These are phyloP conservation scores for Rhodotorula sphaerocarpa DNA, from an alignment of 768 basidiomycete species.

Conservation along the genomic window DNA sequence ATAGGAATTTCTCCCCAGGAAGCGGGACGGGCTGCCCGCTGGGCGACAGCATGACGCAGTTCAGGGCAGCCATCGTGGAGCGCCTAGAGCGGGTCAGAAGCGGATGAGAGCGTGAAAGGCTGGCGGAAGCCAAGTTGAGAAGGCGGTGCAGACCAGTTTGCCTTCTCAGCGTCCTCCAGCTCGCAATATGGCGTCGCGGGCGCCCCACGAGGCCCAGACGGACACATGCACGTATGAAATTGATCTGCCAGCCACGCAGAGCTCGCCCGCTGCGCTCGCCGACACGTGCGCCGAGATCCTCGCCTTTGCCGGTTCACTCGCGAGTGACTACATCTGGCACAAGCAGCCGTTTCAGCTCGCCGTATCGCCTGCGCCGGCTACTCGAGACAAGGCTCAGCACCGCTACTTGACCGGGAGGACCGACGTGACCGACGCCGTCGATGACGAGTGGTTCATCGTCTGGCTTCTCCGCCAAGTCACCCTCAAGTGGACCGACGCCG, in stretches of 20 bases:
- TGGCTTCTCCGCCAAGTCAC: constrained; percentile 77
- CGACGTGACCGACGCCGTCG: constrained; percentile 91
- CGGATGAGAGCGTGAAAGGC: neutral
- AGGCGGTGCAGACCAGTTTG: no score
- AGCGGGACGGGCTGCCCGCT: constrained; percentile 8
- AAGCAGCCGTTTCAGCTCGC: constrained; percentile 1
- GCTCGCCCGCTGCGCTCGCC: neutral
- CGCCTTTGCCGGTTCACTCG: neutral
- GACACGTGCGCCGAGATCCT: neutral
- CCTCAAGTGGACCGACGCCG: constrained; percentile 64
- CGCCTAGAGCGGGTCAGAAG: neutral
- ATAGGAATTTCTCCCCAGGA: constrained; percentile 20
- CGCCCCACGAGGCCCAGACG: neutral
- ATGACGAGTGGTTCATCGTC: constrained; percentile 94
- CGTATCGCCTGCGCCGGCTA: constrained; percentile 1
- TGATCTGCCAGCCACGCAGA: neutral
- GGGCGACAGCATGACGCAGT: constrained; percentile 13
- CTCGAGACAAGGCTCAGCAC: neutral
- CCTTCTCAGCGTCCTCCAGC: neutral
- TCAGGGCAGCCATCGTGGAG: constrained; percentile 12
- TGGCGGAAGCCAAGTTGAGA: neutral
- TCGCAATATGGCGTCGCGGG: neutral
- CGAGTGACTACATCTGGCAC: constrained; percentile 25
- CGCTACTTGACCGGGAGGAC: constrained; percentile 62
- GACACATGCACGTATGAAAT: constrained; percentile 9